Conservation (phyloP, 192 early-diverging fungal species). For the Entrophospora sp. region DNA sequence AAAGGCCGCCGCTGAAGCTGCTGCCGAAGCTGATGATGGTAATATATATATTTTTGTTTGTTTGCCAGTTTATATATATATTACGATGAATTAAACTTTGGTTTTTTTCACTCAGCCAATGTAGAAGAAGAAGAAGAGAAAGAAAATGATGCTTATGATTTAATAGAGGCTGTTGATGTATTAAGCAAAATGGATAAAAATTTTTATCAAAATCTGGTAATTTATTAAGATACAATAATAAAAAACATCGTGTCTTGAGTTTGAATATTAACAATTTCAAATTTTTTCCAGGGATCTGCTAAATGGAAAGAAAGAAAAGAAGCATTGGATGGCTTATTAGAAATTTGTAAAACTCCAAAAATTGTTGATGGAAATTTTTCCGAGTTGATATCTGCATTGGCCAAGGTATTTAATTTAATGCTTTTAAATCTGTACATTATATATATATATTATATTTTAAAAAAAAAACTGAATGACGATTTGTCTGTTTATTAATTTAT, state of each 20-base stretch:
- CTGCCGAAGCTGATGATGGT: constrained; percentile 24
- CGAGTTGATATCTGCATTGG: constrained; percentile 73
- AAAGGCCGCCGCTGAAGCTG: constrained; percentile 45
- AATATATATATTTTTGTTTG: constrained; percentile 22
- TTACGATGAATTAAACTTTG: no score
- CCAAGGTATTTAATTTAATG: constrained; percentile 49
- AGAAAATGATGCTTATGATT: constrained; percentile 66
- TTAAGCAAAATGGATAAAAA: constrained; percentile 73
- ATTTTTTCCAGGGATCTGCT: constrained; percentile 46
- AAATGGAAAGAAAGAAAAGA: constrained; percentile 99
- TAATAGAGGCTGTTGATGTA: constrained; percentile 88
- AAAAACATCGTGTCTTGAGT: no score
- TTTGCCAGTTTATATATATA: no score
- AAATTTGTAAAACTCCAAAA: constrained; percentile 60
- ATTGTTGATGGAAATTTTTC: constrained; percentile 69
- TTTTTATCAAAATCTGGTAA: constrained; percentile 66
- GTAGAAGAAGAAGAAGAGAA: constrained; percentile 42
- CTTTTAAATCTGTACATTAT: no score
- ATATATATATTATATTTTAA: no score
- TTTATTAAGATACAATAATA: no score
- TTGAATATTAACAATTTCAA: no score
- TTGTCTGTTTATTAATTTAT: constrained; percentile 12
- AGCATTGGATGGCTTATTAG: constrained; percentile 68
- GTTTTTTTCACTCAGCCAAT: no score
- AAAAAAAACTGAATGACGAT: no score